A percentile compares a stretch with the other conserved stretches of the same genome.
These are phyloP conservation scores for Cryoendolithus antarcticus DNA, from an alignment of 2,329 filamentous ascomycete species.

Conservation along the genomic window DNA sequence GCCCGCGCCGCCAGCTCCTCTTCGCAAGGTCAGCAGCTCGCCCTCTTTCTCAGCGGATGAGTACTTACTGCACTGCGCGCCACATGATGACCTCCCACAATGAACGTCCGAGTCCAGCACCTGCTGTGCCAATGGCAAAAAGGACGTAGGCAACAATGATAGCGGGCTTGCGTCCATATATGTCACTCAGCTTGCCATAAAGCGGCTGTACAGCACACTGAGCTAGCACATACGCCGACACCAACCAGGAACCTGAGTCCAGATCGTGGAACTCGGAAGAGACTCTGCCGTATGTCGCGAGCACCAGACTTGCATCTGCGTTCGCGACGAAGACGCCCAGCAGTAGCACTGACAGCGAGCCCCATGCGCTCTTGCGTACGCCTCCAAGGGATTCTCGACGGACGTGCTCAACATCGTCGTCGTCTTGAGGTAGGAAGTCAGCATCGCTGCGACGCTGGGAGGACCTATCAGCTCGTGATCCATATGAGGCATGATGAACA, in stretches of 20 bases:
- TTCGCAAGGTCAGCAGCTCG: constrained; percentile 22
- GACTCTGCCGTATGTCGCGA: constrained; percentile 51
- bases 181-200: constrained; percentile 34
- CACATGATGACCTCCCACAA: constrained; percentile 27
- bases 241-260: constrained; percentile 31
- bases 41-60: constrained; percentile 15
- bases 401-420: constrained; percentile 11
- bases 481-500: too few species aligned
- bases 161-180: constrained; percentile 31
- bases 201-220: constrained; percentile 29
- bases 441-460: constrained; percentile 8
- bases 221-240: constrained; percentile 33
- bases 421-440: constrained; percentile 12
- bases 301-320: constrained; percentile 50
- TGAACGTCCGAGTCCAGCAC: constrained; percentile 33
- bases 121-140: constrained; percentile 30
- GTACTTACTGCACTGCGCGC: constrained; percentile 29
- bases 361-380: constrained; percentile 10
- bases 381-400: constrained; percentile 6
- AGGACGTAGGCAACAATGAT: constrained; percentile 29
- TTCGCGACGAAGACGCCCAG: constrained; percentile 53
- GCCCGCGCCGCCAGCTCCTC: constrained; percentile 35
- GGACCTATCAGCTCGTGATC: too few species aligned
- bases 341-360: constrained; percentile 19
- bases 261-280: constrained; percentile 34